Conservation (phyloP, 257 asterid genomes). For the Salvia hispanica region DNA sequence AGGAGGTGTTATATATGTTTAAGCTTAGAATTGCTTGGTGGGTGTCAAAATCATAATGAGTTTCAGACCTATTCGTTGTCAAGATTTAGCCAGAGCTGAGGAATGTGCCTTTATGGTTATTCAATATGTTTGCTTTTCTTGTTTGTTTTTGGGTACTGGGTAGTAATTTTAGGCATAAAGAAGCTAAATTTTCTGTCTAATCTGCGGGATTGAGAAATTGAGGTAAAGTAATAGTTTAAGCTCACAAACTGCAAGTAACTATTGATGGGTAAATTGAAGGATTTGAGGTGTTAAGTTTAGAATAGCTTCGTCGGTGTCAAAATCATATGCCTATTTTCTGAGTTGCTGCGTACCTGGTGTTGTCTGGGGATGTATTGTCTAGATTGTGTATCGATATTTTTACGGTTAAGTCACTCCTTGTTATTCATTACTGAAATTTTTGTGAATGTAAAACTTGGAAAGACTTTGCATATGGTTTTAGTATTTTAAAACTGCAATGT, state of each 20-base stretch:
- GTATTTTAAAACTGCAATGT: not conserved
- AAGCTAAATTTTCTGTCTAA: conserved; percentile 6
- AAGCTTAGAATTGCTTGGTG: too few relatives aligned
- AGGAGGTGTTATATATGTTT: too few relatives aligned
- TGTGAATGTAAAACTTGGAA: too few relatives aligned
- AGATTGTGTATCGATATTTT: not conserved
- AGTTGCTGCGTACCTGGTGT: too few relatives aligned
- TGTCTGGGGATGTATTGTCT: not conserved
- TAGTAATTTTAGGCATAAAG: not conserved
- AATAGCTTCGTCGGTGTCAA: not conserved
- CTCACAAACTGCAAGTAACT: not conserved
- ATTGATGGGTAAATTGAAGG: not conserved
- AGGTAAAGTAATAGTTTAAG: not conserved
- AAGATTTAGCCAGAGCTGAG: not conserved
- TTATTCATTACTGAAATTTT: not conserved
- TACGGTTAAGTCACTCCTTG: not conserved
- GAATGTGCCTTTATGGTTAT: not conserved
- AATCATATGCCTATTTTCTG: too few relatives aligned
- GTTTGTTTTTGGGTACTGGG: not conserved
- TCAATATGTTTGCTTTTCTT: not conserved
- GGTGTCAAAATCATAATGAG: not conserved
- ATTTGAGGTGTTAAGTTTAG: not conserved
- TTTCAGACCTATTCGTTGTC: not conserved
- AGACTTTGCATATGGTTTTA: not conserved
- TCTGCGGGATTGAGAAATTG: not conserved